Base-by-base conservation (phyloP, 225 moss, liverwort and hornwort genomes). In the Thuidium tamariscinum region DNA sequence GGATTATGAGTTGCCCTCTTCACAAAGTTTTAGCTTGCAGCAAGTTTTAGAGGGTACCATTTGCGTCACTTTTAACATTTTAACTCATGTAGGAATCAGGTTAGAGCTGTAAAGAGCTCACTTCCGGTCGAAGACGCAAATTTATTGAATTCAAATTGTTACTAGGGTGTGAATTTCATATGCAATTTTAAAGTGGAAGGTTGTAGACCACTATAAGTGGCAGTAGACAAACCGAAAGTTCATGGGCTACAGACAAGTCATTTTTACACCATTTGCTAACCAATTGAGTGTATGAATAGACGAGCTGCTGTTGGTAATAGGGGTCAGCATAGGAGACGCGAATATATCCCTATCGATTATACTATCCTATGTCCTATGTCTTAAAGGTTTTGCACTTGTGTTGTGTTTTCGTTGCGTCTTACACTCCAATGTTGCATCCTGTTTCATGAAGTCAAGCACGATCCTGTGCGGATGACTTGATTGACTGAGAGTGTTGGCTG, bases 381-480 rank as follows among this genome's bases (percentile, higher is more conserved):
- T 75, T 51, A 13, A 21, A 72, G 55, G 56, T 42, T 59, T 34
- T 88, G 57, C 34, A 52, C 37, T 79, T 67, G 82, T 66, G 55
- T 65, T 36, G 22, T 52, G 37, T 37, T 66, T 76, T 71, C 52
- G 44, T 74, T 83, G 49, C 39, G 32, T 81, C 85, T 90, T 7
- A 72, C 32, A 77, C 57, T 77, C 29, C 16, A 69, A 41, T 81
- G 51, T 79, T 85, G 61, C 52, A 32, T 82, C 34, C 73, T 77
- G 84, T 81, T 44, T 66, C 61, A 65, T 83, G 86, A 86, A 90
- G 86, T 34, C 77, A 81, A 86, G 83, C 81, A 66, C 36, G 60
- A 59, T 86, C 44, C 64, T 76, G 85, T 78, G 82, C 72, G 84
- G 66, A 82, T 81, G 73, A 30, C 70, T 91, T 87, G 70, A 85